Evolutionary conservation across 768 basidiomycete species (phyloP), one percentile per base, ranked within the genome.

Genomic region (Psilocybe subaeruginosa): DNA sequence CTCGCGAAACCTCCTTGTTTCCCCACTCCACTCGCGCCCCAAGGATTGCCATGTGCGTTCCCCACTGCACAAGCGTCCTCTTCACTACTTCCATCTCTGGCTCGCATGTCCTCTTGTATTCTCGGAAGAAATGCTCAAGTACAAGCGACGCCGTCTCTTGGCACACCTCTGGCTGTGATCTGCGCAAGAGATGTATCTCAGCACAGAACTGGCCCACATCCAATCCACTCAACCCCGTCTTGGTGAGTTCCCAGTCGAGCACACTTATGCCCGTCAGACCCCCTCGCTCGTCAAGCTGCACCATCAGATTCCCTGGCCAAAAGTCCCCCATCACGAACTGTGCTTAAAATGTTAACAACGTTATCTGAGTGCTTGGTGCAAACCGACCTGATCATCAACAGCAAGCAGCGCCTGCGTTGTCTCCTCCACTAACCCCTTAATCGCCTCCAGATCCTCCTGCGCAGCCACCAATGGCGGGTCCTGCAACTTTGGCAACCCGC

Each of bases 241-340:
- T 88, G 39, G 78, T 72, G 8, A 88, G 50, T 65, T 91, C 89
- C 89, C 89, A 90, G 70, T 90, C 89, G 48, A 90, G 65, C 37
- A 89, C 75, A 45, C 75, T 79, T 8, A 87, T 64, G 9, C 71
- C 76, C 66, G 76, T 73, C 41, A 86, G 64, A 1, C 64, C 59
- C 11, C 75, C 76, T 1, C 72, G 68, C 5, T 67, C 67, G 51
- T 71, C 71, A 9, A 79, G 68, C 9, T 65, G 70, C n/a, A 89
- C 65, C 62, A 89, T 74, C 49, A 90, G 64, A 66, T 91, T 90
- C 0, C 88, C 89, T 1, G 89, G 82, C 88, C 89, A 91, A 65
- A 90, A 86, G 69, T 91, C 90, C 0, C 90, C 89, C 84, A 85
- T 85, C n/a, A 80, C 78, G 51, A 82, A 75, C 81, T 79, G 49